phyloP scores from a whole-genome alignment of 768 basidiomycete species.

The Phlebiopsis gigantea region DNA sequence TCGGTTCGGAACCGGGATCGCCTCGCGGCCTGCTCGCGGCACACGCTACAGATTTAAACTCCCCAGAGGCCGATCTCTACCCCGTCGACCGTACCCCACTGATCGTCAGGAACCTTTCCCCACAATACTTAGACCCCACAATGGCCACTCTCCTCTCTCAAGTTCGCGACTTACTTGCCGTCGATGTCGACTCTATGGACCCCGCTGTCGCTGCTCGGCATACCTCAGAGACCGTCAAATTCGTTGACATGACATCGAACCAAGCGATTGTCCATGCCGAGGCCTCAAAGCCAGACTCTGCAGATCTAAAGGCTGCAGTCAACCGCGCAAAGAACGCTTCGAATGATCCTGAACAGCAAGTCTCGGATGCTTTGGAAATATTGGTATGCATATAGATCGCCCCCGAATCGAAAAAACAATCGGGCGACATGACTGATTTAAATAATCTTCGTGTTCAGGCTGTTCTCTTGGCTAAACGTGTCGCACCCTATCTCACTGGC shows the following conservation, averaged over 20 bases:
- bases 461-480: constrained; percentile 38
- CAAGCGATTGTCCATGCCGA: constrained; percentile 39
- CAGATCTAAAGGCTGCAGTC: constrained; percentile 28
- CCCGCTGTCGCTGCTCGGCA: constrained; percentile 32
- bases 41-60: constrained; percentile 4
- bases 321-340: constrained; percentile 17
- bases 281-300: constrained; percentile 28
- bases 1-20: constrained; percentile 9
- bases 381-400: background rate
- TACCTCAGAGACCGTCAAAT: constrained; percentile 21
- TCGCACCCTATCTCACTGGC: constrained; percentile 36
- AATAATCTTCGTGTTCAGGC: constrained; percentile 25
- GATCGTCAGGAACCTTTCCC: background rate
- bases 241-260: constrained; percentile 47
- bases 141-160: constrained; percentile 32
- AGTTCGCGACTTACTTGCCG: constrained; percentile 28
- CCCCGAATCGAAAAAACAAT: background rate
- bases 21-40: constrained; percentile 1
- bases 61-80: background rate
- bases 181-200: constrained; percentile 50
- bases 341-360: constrained; percentile 20
- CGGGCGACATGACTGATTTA: too few species aligned
- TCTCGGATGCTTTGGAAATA: constrained; percentile 28
- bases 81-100: background rate
- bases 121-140: background rate